Percentiles rank a stretch among this genome's conserved stretches.
Conservation (phyloP, 2,329 filamentous ascomycete species). For the Pseudomassariella vexata region DNA sequence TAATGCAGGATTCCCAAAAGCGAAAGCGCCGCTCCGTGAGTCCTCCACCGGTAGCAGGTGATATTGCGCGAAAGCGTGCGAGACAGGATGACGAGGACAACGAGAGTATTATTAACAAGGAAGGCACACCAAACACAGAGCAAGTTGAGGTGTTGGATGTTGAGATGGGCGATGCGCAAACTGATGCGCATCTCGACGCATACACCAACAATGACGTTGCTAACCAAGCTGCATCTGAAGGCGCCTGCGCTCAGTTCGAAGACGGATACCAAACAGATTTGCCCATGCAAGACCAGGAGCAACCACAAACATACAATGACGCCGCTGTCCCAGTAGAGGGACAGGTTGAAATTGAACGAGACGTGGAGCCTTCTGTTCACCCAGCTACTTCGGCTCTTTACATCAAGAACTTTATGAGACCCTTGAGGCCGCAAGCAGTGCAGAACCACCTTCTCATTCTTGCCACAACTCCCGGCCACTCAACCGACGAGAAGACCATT, state of each 20-base stretch:
- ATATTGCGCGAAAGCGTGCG: slow-evolving; percentile 5
- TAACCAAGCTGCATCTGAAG: neutral
- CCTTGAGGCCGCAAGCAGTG: slow-evolving; percentile 64
- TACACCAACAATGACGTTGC: neutral
- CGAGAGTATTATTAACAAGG: slow-evolving; percentile 9
- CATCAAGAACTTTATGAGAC: slow-evolving; percentile 85
- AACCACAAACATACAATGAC: slow-evolving; percentile 10
- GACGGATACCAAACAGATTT: neutral
- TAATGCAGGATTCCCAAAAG: slow-evolving; percentile 5
- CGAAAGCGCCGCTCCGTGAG: slow-evolving; percentile 8
- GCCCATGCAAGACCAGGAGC: slow-evolving; percentile 2
- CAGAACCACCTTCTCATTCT: slow-evolving; percentile 64
- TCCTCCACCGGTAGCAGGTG: slow-evolving; percentile 3
- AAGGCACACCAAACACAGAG: slow-evolving; percentile 4
- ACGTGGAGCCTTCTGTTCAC: slow-evolving; percentile 56
- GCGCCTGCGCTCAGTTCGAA: neutral
- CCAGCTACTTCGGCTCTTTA: slow-evolving; percentile 74
- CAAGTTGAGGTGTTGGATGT: neutral
- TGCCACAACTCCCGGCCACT: slow-evolving; percentile 51
- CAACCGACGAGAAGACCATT: slow-evolving; percentile 50
- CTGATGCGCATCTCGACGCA: neutral
- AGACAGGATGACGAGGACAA: slow-evolving; percentile 8
- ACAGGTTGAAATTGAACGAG: slow-evolving; percentile 19
- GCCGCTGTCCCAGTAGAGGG: slow-evolving; percentile 15
- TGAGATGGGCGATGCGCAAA: neutral